Evolutionary conservation across 2,329 filamentous ascomycete species (phyloP), one percentile per base, ranked within the genome.

Genomic region (Arthrinium puccinioides): DNA sequence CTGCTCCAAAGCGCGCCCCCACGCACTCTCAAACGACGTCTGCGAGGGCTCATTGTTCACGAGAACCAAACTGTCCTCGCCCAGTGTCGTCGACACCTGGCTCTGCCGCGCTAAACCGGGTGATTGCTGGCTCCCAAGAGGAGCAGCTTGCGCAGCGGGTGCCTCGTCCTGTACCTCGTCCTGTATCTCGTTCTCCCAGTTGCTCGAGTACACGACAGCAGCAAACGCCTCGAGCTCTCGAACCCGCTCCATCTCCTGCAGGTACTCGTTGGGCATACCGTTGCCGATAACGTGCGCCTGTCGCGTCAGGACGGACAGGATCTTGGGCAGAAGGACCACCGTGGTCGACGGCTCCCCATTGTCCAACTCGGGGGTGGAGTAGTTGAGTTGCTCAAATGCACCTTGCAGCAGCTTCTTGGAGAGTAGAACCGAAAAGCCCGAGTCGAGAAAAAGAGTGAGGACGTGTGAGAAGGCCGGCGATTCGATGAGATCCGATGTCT

Each of bases 401-500:
- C 86, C 80, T 4, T 75, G 70, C 5, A 85, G 81, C 37, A 96
- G 76, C 60, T 92, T 92, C 51, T 77, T 73, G 53, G 96, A 85
- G 19, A 95, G 74, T 13, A 98, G 74, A 18, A 83, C 76, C 3
- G 84, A 84, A 64, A 96, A 98, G 38, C 82, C 84, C 31, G 87
- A 76, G 58, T 97, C 89, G 42, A 97, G 83, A 39, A 96, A 74
- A 40, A 86, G 79, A 3, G 84, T 87, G 30, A 96, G 73, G 24
- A 98, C 88, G 52, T 88, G 83, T 1, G 82, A 76, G 62, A 97
- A 97, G 24, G 86, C 77, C 0, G 92, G 92, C 2, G 92, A 96
- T 55, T 98, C 92, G 54, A 97, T 82, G 18, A 98, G 75, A 57
- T 98, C 92, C 26, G 90, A 86, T 2, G 92, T 97, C 67, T 98